Evolutionary conservation across 495 filamentous ascomycete genomes (phyloP).

Genomic region (Ramalina peruviana): DNA sequence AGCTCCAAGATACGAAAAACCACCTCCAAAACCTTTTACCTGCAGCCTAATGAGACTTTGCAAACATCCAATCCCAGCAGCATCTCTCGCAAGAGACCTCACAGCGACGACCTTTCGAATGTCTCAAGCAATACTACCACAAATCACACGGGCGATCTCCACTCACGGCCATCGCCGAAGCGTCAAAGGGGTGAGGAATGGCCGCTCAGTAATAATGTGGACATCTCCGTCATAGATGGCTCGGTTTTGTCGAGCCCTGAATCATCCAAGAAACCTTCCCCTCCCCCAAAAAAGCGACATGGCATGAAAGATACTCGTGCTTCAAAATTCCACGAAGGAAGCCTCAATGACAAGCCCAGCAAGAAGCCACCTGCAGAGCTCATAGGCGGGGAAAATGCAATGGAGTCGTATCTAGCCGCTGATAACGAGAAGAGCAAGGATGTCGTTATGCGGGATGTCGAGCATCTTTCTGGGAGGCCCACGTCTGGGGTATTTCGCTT

Average conservation of each 20-base stretch:
- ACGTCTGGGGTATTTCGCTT: constrained; percentile 43
- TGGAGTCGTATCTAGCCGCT: constrained; percentile 8
- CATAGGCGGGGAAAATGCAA: constrained; percentile 32
- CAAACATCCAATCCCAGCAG: not conserved
- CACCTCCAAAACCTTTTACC: not conserved
- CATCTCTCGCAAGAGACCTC: constrained; percentile 11
- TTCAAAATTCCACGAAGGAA: constrained; percentile 58
- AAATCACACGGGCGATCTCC: not conserved
- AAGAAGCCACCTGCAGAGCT: constrained; percentile 52
- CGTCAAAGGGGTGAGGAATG: constrained; percentile 13
- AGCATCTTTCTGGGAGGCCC: constrained; percentile 10
- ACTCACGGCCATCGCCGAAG: constrained; percentile 5
- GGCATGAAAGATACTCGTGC: constrained; percentile 21
- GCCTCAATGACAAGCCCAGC: constrained; percentile 63
- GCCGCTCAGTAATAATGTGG: constrained; percentile 11
- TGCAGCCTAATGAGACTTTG: not conserved
- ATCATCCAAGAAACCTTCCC: constrained; percentile 12
- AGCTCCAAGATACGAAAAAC: not conserved
- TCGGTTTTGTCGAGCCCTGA: constrained; percentile 1
- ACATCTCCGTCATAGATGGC: not conserved
- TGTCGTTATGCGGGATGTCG: constrained; percentile 7
- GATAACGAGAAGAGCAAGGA: not conserved
- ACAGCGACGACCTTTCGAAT: not conserved
- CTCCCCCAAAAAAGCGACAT: constrained; percentile 8
- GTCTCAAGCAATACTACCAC: not conserved